These are phyloP conservation scores for Cicer chorassanicum DNA, from an alignment of 306 rosid species.

Conservation along the genomic window DNA sequence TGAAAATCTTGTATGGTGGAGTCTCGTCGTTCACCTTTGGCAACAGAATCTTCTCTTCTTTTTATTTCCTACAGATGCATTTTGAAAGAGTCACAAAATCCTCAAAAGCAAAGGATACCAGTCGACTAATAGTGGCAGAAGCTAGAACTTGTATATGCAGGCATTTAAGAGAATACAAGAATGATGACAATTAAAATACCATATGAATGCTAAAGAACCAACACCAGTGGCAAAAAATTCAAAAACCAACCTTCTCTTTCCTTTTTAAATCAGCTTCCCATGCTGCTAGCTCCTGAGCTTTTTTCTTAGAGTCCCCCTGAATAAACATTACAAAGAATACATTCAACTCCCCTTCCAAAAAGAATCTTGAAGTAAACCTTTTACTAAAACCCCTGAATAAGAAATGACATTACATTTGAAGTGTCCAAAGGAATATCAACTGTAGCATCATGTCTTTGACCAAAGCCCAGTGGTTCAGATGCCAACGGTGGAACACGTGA, in stretches of 20 bases:
- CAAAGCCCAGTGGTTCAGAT: conserved; percentile 77
- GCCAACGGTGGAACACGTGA: conserved; percentile 66
- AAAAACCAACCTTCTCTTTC: conserved; percentile 73
- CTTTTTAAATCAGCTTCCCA: conserved; percentile 93
- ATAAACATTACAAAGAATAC: conserved; percentile 42
- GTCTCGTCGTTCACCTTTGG: conserved; percentile 59
- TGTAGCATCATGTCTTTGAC: conserved; percentile 89
- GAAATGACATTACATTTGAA: conserved; percentile 58
- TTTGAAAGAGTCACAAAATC: conserved; percentile 40
- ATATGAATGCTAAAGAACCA: conserved; percentile 6
- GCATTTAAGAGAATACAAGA: conserved; percentile 29
- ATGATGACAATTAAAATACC: conserved; percentile 38
- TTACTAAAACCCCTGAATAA: conserved; percentile 21
- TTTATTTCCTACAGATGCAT: conserved; percentile 71
- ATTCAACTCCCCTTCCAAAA: conserved; percentile 36
- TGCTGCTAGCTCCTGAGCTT: conserved; percentile 77
- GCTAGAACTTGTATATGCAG: conserved; percentile 21
- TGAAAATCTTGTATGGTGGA: conserved; percentile 16
- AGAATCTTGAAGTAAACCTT: conserved; percentile 16
- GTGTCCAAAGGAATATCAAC: conserved; percentile 89
- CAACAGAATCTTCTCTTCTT: conserved; percentile 85
- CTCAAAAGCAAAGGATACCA: conserved; percentile 37
- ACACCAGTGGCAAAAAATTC: conserved; percentile 12
- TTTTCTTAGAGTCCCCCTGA: conserved; percentile 77
- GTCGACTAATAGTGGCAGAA: conserved; percentile 35